Conservation (phyloP, 495 filamentous ascomycete genomes). For the Lasiosphaeria miniovina region DNA sequence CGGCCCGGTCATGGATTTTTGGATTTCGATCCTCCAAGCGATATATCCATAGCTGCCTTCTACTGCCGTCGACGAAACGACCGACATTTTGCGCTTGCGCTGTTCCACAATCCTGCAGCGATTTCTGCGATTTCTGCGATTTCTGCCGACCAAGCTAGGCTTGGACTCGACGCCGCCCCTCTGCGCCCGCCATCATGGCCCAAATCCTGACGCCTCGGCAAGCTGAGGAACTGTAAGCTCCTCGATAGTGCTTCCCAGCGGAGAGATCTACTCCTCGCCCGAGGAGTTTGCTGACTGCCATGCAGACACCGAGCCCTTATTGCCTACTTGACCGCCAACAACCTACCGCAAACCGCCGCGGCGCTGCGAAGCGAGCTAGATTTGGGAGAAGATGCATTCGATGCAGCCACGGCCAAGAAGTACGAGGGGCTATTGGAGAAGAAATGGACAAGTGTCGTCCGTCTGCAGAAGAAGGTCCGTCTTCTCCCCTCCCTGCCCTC, state of each 20-base stretch:
- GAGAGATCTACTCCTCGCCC: background rate
- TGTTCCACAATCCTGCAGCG: too few species aligned
- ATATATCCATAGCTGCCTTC: constrained; percentile 4
- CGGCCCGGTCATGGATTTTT: constrained; percentile 14
- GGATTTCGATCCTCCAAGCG: constrained; percentile 2
- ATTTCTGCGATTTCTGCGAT: too few species aligned
- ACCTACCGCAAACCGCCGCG: constrained; percentile 62
- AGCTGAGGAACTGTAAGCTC: constrained; percentile 81
- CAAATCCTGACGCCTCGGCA: constrained; percentile 74
- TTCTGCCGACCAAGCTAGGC: background rate
- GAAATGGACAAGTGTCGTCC: constrained; percentile 92
- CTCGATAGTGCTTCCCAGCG: too few species aligned
- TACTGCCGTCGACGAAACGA: background rate
- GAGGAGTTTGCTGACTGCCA: constrained; percentile 15
- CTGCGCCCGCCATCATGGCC: constrained; percentile 54
- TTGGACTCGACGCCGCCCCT: background rate
- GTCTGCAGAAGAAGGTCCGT: constrained; percentile 83
- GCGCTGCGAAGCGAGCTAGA: constrained; percentile 64
- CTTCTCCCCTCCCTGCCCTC: constrained; percentile 1
- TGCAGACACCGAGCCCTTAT: constrained; percentile 85
- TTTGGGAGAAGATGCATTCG: constrained; percentile 65
- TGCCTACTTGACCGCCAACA: constrained; percentile 76
- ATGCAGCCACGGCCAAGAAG: constrained; percentile 75
- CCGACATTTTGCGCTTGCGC: background rate
- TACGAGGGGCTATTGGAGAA: constrained; percentile 89